These are phyloP conservation scores for Ustilago curta DNA, from an alignment of 1,284 basidiomycete species.

Conservation along the genomic window DNA sequence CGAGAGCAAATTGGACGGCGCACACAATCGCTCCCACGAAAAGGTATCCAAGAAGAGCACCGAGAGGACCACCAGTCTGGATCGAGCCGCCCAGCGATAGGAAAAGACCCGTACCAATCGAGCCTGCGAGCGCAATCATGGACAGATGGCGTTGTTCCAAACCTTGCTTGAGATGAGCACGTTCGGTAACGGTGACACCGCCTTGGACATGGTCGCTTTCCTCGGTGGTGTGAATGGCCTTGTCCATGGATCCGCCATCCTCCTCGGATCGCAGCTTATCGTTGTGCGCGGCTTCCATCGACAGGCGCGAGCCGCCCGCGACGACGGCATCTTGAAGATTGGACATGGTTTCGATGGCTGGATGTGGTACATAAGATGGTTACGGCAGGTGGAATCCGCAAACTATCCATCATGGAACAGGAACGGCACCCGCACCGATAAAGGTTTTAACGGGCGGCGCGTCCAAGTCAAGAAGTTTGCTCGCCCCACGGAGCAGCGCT, in stretches of 20 bases:
- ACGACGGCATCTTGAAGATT: slow-evolving; percentile 3
- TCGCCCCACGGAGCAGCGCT: neutral
- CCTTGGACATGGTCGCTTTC: slow-evolving; percentile 10
- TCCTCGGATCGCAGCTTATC: slow-evolving; percentile 37
- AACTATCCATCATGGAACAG: too few species aligned
- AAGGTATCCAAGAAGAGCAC: slow-evolving; percentile 54
- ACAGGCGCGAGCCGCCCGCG: slow-evolving; percentile 9
- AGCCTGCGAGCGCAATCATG: slow-evolving; percentile 59
- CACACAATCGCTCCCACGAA: slow-evolving; percentile 54
- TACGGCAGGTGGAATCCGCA: too few species aligned
- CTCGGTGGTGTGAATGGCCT: slow-evolving; percentile 8
- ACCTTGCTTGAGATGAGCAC: slow-evolving; percentile 42
- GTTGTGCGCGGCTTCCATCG: slow-evolving; percentile 30
- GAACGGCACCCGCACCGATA: slow-evolving; percentile 1
- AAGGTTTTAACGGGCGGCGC: neutral
- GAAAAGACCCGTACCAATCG: slow-evolving; percentile 60
- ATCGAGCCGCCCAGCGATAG: slow-evolving; percentile 52
- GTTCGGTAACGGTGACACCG: slow-evolving; percentile 29
- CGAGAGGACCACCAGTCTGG: slow-evolving; percentile 53
- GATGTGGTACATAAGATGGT: slow-evolving; percentile 6
- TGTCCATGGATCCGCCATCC: slow-evolving; percentile 25
- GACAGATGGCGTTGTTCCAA: slow-evolving; percentile 55
- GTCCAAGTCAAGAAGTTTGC: neutral
- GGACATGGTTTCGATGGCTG: slow-evolving; percentile 9
- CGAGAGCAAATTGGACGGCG: slow-evolving; percentile 51